Percentiles rank a stretch among this genome's conserved stretches.
These are phyloP conservation scores for Apocynum venetum DNA, from an alignment of 257 asterid genomes.

Conservation along the genomic window DNA sequence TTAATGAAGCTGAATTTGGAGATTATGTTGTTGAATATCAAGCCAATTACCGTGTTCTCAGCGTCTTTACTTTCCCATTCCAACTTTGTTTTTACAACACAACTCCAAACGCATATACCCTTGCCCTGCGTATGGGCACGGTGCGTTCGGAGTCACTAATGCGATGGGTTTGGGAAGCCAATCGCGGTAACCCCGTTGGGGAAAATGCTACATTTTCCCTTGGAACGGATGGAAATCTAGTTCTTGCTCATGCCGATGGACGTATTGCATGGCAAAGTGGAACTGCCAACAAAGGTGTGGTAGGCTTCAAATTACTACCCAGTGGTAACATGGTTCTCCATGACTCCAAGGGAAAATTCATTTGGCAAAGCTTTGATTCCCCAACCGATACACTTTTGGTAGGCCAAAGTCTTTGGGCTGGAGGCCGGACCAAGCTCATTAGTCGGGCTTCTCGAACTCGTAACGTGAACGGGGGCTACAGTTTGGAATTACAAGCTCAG, in stretches of 20 bases:
- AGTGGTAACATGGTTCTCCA: constrained; percentile 37
- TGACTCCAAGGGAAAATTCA: constrained; percentile 24
- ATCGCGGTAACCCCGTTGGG: constrained; percentile 31
- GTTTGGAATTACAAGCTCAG: constrained; percentile 28
- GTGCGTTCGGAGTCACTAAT: constrained; percentile 7
- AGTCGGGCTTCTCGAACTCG: constrained; percentile 17
- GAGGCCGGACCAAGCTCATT: constrained; percentile 28
- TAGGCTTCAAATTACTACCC: constrained; percentile 22
- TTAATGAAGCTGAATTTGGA: constrained; percentile 27
- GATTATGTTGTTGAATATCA: constrained; percentile 13
- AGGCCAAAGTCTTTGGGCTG: constrained; percentile 25
- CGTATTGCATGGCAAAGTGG: constrained; percentile 29
- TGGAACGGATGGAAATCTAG: constrained; percentile 23
- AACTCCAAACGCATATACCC: constrained; percentile 20
- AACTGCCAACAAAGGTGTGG: constrained; percentile 32
- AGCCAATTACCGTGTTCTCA: constrained; percentile 15
- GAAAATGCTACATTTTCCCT: constrained; percentile 35
- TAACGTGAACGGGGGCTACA: constrained; percentile 25
- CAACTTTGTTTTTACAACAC: constrained; percentile 19
- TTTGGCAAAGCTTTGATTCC: constrained; percentile 37
- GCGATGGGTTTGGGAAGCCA: constrained; percentile 46
- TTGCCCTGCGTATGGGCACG: constrained; percentile 23
- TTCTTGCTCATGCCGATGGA: constrained; percentile 31
- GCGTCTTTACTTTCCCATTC: not conserved
- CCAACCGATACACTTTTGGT: constrained; percentile 29